These are phyloP conservation scores for Corchorus olitorius DNA, from an alignment of 345 rosid species.

Conservation along the genomic window DNA sequence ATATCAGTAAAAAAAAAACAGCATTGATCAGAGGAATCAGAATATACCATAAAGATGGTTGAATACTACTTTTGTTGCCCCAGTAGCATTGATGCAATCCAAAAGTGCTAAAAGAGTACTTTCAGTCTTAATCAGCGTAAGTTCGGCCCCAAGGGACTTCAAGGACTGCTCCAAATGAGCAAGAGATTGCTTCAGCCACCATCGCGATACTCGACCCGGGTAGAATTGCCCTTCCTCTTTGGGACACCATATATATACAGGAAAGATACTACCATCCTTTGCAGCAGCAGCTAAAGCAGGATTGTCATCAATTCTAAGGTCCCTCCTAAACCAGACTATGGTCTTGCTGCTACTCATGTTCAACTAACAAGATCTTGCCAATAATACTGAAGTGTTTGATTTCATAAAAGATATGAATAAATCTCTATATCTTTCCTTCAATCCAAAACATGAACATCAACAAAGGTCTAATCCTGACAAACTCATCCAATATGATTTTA, in stretches of 20 bases:
- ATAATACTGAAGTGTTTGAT: background rate
- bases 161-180: conserved; percentile 63
- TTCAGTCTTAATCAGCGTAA: conserved; percentile 62
- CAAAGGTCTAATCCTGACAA: background rate
- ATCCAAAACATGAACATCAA: conserved; percentile 14
- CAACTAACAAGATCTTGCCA: conserved; percentile 20
- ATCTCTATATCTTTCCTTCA: conserved; percentile 12
- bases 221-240: conserved; percentile 86
- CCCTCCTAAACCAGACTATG: conserved; percentile 96
- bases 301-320: conserved; percentile 91
- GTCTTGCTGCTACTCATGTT: conserved; percentile 58
- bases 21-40: conserved; percentile 5
- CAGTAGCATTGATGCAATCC: conserved; percentile 59
- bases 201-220: conserved; percentile 90
- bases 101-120: conserved; percentile 68
- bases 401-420: background rate
- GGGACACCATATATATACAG: conserved; percentile 93
- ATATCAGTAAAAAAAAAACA: background rate
- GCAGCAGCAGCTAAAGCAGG: conserved; percentile 97
- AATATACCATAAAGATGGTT: conserved; percentile 85
- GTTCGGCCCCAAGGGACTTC: conserved; percentile 77
- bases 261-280: conserved; percentile 71
- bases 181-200: conserved; percentile 98
- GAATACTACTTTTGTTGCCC: conserved; percentile 78
- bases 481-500: background rate